A percentile compares a stretch with the other conserved stretches of the same genome.
Evolutionary conservation across 164 flowering plant genomes (phyloP).

Genomic region (Aristolochia californica): DNA sequence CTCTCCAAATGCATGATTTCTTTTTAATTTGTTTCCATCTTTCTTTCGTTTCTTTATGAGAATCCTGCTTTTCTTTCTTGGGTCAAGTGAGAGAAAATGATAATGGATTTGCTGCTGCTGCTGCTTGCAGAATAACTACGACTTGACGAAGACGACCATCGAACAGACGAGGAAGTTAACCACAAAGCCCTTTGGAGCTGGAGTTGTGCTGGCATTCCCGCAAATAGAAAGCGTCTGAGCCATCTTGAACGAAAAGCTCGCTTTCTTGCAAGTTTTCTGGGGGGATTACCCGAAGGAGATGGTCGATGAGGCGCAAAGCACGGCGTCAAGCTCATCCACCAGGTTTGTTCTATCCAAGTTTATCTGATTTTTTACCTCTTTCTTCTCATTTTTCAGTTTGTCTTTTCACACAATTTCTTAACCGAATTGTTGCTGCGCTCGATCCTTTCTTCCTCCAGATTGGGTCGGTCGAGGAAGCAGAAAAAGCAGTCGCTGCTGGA

Average conservation of each 20-base stretch:
- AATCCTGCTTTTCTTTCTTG: too few relatives aligned
- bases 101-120: too few relatives aligned
- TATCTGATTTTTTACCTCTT: too few relatives aligned
- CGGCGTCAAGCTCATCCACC: conserved; percentile 23
- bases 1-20: too few relatives aligned
- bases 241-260: conserved; percentile 21
- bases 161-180: conserved; percentile 19
- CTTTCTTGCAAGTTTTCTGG: conserved; percentile 21
- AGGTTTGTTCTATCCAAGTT: too few relatives aligned
- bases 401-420: too few relatives aligned
- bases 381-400: too few relatives aligned
- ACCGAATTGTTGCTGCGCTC: too few relatives aligned
- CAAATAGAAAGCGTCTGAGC: conserved; percentile 13
- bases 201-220: conserved; percentile 17
- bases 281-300: conserved; percentile 24
- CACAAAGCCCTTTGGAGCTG: conserved; percentile 15
- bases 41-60: too few relatives aligned
- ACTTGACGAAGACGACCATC: conserved; percentile 14
- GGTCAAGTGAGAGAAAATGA: too few relatives aligned
- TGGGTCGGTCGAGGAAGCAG: conserved; percentile 20
- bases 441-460: conserved; percentile 14
- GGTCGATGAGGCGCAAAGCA: conserved; percentile 29
- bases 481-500: conserved; percentile 22
- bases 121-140: conserved; percentile 14
- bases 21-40: too few relatives aligned